A percentile compares a stretch with the other conserved stretches of the same genome.
phyloP scores from a whole-genome alignment of 2,329 filamentous ascomycete species.

The Penicillium nordicum region DNA sequence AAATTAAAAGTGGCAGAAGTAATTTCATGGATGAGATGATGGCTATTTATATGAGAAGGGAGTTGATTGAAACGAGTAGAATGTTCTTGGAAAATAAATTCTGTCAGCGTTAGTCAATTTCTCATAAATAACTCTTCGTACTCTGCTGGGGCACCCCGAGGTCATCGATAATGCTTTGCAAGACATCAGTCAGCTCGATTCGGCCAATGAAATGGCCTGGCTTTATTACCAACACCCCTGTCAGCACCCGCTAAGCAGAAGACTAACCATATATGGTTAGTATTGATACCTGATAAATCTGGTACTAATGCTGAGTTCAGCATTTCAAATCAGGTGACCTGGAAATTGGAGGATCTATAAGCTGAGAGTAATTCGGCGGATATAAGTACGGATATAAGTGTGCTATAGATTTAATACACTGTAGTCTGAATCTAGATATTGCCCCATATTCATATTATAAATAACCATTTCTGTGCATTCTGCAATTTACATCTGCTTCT shows the following conservation, averaged over 20 bases:
- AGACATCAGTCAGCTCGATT: conserved; percentile 27
- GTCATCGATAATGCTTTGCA: conserved; percentile 17
- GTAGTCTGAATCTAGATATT: no score
- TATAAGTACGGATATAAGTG: background rate
- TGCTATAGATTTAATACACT: background rate
- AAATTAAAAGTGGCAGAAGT: conserved; percentile 37
- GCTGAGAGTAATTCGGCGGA: background rate
- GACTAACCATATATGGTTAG: background rate
- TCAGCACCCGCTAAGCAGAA: conserved; percentile 25
- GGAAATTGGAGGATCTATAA: background rate
- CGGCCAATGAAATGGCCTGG: background rate
- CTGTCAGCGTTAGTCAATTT: conserved; percentile 30
- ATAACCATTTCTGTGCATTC: background rate
- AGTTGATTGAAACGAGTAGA: conserved; percentile 20
- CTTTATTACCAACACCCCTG: conserved; percentile 25
- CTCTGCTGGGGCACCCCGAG: background rate
- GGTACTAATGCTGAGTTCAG: conserved; percentile 1
- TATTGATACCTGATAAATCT: background rate
- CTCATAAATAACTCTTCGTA: conserved; percentile 17
- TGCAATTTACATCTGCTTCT: background rate
- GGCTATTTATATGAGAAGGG: conserved; percentile 30
- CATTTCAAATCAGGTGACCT: conserved; percentile 2
- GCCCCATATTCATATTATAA: background rate
- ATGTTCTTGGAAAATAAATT: conserved; percentile 9
- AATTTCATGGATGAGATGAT: conserved; percentile 32